Evolutionary conservation across 2,329 filamentous ascomycete species (phyloP).

Genomic region (Penicillium sumatraense): DNA sequence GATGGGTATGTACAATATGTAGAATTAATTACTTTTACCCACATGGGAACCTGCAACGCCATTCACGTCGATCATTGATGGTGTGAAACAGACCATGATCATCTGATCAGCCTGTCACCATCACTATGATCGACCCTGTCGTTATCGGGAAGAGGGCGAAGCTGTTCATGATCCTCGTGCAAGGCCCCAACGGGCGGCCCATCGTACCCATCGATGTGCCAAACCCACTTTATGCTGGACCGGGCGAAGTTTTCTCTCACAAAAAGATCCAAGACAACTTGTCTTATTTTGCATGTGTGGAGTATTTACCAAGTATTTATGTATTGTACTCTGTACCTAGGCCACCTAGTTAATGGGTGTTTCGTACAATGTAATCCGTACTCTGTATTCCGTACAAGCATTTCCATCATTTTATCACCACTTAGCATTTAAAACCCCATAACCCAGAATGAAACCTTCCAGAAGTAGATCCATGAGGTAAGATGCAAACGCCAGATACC

Average conservation of each 20-base stretch:
- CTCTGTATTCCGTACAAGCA: too few relatives aligned
- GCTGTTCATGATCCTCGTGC: background rate
- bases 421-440: too few relatives aligned
- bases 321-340: too few relatives aligned
- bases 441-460: too few relatives aligned
- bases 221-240: background rate
- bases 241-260: background rate
- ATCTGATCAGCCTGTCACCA: constrained; percentile 3
- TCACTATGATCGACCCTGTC: constrained; percentile 1
- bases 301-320: background rate
- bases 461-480: too few relatives aligned
- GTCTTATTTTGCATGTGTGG: too few relatives aligned
- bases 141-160: background rate
- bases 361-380: too few relatives aligned
- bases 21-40: background rate
- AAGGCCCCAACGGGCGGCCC: background rate
- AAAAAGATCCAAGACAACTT: background rate
- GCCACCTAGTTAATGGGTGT: too few relatives aligned
- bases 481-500: background rate
- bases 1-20: too few relatives aligned
- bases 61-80: constrained; percentile 1
- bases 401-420: too few relatives aligned
- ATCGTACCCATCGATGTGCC: background rate
- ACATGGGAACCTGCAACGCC: constrained; percentile 7
- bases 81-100: constrained; percentile 7